Conservation (phyloP, 2,329 filamentous ascomycete genomes). For the Emmonsiellopsis sp. region DNA sequence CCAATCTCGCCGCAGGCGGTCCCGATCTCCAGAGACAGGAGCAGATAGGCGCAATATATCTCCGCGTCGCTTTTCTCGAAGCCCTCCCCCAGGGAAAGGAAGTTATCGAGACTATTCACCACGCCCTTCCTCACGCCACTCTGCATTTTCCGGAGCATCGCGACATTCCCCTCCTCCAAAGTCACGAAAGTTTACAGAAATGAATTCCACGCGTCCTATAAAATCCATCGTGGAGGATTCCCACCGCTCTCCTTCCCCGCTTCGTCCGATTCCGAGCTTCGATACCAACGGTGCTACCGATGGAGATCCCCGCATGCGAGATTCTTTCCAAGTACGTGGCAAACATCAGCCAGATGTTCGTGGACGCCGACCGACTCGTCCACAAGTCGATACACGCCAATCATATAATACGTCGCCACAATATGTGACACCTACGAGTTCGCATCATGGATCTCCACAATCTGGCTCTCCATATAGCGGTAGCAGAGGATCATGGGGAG, state of each 20-base stretch:
- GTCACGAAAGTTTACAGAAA: slow-evolving; percentile 16
- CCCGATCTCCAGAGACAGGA: slow-evolving; percentile 23
- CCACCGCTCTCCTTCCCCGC: slow-evolving; percentile 25
- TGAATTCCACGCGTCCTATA: slow-evolving; percentile 22
- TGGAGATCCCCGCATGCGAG: slow-evolving; percentile 23
- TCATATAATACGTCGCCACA: slow-evolving; percentile 51
- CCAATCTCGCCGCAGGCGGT: slow-evolving; percentile 19
- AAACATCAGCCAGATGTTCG: slow-evolving; percentile 25
- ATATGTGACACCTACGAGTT: slow-evolving; percentile 45
- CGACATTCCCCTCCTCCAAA: slow-evolving; percentile 20
- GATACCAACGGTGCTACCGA: slow-evolving; percentile 24
- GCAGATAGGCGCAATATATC: slow-evolving; percentile 18
- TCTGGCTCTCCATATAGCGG: slow-evolving; percentile 52
- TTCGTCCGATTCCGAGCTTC: slow-evolving; percentile 23
- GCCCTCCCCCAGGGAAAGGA: slow-evolving; percentile 12
- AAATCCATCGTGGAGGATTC: slow-evolving; percentile 21
- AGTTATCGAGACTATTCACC: slow-evolving; percentile 19
- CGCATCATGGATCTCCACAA: slow-evolving; percentile 53
- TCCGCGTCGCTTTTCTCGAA: slow-evolving; percentile 21
- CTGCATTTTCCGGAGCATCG: slow-evolving; percentile 23
- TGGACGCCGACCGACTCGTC: slow-evolving; percentile 29
- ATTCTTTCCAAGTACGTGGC: slow-evolving; percentile 25
- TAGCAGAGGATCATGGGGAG: slow-evolving; percentile 46
- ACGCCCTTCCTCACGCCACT: slow-evolving; percentile 28
- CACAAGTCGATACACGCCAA: slow-evolving; percentile 36